Conservation (phyloP, 306 rosid species). For the Pachyrhizus erosus region DNA sequence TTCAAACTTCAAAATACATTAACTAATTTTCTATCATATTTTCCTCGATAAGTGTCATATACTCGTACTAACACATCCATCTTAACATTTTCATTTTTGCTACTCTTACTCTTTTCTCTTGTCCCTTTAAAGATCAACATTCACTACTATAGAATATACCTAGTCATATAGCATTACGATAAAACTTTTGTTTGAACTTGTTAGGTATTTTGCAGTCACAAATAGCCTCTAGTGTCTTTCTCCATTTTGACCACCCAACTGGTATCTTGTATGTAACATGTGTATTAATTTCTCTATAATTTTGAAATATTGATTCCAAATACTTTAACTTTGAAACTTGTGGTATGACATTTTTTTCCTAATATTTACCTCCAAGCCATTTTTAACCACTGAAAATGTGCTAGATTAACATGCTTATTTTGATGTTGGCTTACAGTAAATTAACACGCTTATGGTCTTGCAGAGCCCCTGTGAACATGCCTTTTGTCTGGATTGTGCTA, state of each 20-base stretch:
- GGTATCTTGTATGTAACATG: neutral
- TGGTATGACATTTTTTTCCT: neutral
- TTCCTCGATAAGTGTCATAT: neutral
- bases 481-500: conserved; percentile 94
- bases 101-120: neutral
- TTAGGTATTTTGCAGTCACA: neutral
- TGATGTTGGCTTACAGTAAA: conserved; percentile 19
- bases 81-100: neutral
- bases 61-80: neutral
- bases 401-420: conserved; percentile 38
- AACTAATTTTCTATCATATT: neutral
- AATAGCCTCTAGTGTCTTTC: neutral
- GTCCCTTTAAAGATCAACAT: neutral
- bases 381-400: neutral
- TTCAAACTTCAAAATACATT: neutral
- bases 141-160: neutral
- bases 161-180: neutral
- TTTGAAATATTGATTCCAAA: neutral
- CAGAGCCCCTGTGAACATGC: conserved; percentile 99
- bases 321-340: neutral
- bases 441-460: conserved; percentile 52
- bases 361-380: neutral
- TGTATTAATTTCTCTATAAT: neutral
- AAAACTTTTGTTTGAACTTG: neutral
- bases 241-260: neutral